phyloP scores from a whole-genome alignment of 257 asterid species.

The Lantana camara region DNA sequence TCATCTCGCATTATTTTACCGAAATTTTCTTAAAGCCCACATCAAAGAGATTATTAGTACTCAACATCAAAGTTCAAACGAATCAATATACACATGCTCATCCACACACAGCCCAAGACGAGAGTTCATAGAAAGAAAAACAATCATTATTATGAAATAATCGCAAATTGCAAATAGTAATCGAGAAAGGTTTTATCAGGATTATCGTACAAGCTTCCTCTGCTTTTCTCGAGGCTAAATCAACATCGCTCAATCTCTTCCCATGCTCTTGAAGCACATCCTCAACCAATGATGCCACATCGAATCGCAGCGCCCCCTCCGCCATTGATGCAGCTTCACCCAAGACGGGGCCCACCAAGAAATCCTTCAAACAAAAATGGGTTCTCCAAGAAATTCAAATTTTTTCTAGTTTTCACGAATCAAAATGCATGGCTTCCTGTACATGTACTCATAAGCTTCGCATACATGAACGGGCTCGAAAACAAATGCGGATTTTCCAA shows the following conservation, averaged over 20 bases:
- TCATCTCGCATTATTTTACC: neutral
- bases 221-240: constrained; percentile 75
- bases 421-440: constrained; percentile 37
- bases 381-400: constrained; percentile 10
- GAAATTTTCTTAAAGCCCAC: neutral
- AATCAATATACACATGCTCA: constrained; percentile 2
- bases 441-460: neutral
- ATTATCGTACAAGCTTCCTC: constrained; percentile 74
- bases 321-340: constrained; percentile 46
- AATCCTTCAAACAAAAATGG: constrained; percentile 28
- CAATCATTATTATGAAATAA: no score
- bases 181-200: neutral
- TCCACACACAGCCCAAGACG: no score
- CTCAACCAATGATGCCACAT: constrained; percentile 63
- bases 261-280: constrained; percentile 70
- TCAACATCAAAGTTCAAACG: no score
- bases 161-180: neutral
- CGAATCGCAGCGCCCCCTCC: constrained; percentile 55
- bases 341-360: constrained; percentile 30
- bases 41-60: neutral
- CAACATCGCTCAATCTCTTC: constrained; percentile 53
- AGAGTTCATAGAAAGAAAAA: no score
- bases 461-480: neutral
- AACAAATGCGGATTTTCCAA: neutral
- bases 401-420: constrained; percentile 24